Conservation (phyloP, 2,329 filamentous ascomycete genomes). For the Xylaria sp. region DNA sequence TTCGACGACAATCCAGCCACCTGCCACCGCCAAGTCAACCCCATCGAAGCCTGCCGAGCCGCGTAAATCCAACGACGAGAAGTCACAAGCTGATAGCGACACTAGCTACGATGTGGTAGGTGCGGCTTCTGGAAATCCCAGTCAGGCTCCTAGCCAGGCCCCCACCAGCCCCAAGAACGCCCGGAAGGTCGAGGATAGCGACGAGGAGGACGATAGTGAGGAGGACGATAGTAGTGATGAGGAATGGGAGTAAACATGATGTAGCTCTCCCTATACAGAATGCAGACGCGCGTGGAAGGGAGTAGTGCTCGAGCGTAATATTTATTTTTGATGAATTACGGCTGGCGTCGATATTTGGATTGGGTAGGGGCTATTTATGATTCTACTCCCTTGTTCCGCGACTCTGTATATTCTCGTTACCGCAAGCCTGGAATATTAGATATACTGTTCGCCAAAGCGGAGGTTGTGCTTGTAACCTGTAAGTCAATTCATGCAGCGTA, state of each 20-base stretch:
- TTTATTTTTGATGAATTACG: conserved; percentile 19
- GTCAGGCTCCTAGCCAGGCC: conserved; percentile 80
- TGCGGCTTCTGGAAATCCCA: conserved; percentile 75
- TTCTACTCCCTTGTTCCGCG: conserved; percentile 16
- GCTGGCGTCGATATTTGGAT: conserved; percentile 30
- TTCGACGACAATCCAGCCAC: conserved; percentile 65
- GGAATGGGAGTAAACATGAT: conserved; percentile 41
- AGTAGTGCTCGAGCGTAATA: conserved; percentile 9
- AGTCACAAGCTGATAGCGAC: conserved; percentile 90
- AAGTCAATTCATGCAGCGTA: not conserved
- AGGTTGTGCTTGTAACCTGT: not conserved
- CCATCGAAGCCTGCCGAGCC: conserved; percentile 68
- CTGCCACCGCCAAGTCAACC: conserved; percentile 42
- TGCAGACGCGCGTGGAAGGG: not conserved
- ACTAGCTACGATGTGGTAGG: conserved; percentile 95
- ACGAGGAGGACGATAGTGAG: conserved; percentile 54
- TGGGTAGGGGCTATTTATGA: conserved; percentile 18
- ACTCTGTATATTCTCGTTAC: conserved; percentile 37
- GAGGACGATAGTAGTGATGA: conserved; percentile 47
- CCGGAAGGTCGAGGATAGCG: conserved; percentile 60
- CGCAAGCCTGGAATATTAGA: conserved; percentile 15
- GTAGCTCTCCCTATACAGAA: not conserved
- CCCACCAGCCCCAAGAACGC: conserved; percentile 68
- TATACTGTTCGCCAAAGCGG: not conserved
- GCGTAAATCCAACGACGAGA: conserved; percentile 83